Evolutionary conservation across 2,329 filamentous ascomycete species (phyloP).

Genomic region (Davidsoniella virescens): DNA sequence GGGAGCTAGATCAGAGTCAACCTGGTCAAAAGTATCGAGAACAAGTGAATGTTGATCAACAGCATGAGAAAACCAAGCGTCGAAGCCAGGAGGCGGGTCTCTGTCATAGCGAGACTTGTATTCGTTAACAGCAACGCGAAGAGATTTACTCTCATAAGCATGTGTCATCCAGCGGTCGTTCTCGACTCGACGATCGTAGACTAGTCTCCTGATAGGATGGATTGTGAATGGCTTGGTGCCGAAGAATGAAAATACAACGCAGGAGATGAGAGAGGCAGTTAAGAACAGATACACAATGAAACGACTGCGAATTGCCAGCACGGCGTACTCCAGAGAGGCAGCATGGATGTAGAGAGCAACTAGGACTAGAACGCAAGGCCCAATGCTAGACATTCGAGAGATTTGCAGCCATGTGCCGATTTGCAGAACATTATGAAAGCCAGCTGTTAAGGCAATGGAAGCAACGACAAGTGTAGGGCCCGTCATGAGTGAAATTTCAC

Average conservation of each 20-base stretch:
- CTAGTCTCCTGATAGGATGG: slow-evolving; percentile 33
- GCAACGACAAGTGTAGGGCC: slow-evolving; percentile 7
- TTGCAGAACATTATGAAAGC: slow-evolving; percentile 9
- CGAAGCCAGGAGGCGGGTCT: slow-evolving; percentile 63
- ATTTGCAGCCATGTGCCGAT: slow-evolving; percentile 16
- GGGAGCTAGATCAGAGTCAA: slow-evolving; percentile 56
- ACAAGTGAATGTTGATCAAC: slow-evolving; percentile 49
- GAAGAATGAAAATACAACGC: slow-evolving; percentile 16
- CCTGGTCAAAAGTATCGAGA: slow-evolving; percentile 68
- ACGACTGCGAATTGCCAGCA: slow-evolving; percentile 4
- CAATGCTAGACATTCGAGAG: slow-evolving; percentile 4
- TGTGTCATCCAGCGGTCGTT: slow-evolving; percentile 33
- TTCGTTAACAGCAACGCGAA: slow-evolving; percentile 29
- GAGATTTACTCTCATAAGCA: slow-evolving; percentile 30
- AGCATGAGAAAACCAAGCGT: slow-evolving; percentile 71
- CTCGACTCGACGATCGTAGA: slow-evolving; percentile 31
- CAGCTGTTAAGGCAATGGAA: slow-evolving; percentile 8
- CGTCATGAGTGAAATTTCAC: slow-evolving; percentile 23
- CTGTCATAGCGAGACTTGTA: slow-evolving; percentile 42
- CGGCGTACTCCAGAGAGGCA: slow-evolving; percentile 6
- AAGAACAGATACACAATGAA: slow-evolving; percentile 19
- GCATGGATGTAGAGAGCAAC: slow-evolving; percentile 5
- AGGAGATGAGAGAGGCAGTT: slow-evolving; percentile 23
- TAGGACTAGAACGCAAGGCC: slow-evolving; percentile 20
- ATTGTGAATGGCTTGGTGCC: slow-evolving; percentile 13